Conservation (phyloP, 306 rosid species). For the Glycyrrhiza uralensis region DNA sequence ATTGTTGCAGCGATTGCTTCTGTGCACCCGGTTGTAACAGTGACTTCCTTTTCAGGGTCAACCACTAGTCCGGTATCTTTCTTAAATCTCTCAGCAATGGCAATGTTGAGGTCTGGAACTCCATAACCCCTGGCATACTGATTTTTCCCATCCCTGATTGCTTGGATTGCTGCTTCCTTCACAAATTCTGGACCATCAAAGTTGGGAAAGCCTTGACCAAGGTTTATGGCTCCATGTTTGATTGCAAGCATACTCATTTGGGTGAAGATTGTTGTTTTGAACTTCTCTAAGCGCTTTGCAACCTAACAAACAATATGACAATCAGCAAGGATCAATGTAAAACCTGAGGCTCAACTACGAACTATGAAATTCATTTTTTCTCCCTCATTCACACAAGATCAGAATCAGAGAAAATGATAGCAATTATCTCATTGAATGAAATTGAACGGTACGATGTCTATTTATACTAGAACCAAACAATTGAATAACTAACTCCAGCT, state of each 20-base stretch:
- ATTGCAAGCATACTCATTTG: conserved; percentile 84
- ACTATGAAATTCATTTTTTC: not conserved
- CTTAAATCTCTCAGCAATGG: conserved; percentile 79
- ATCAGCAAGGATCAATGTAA: not conserved
- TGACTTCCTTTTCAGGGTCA: conserved; percentile 80
- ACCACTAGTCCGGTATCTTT: conserved; percentile 69
- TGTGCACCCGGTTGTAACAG: conserved; percentile 86
- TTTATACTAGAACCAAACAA: no score
- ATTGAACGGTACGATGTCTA: no score
- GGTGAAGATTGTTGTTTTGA: conserved; percentile 86
- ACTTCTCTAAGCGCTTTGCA: conserved; percentile 87
- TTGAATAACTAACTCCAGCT: no score
- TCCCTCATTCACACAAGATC: no score
- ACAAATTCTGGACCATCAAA: conserved; percentile 93
- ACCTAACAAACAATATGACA: conserved; percentile 49
- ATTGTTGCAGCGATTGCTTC: conserved; percentile 94
- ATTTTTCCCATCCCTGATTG: conserved; percentile 78
- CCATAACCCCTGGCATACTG: conserved; percentile 89
- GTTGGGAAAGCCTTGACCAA: conserved; percentile 95
- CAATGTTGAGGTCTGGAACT: conserved; percentile 69
- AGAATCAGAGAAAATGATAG: no score
- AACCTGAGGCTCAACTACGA: not conserved
- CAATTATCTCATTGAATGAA: no score
- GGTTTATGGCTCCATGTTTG: conserved; percentile 85
- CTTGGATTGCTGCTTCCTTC: conserved; percentile 94